A percentile compares a stretch with the other conserved stretches of the same genome.
Evolutionary conservation across 2,329 filamentous ascomycete species (phyloP).

Genomic region (Fusarium pseudonygamai): DNA sequence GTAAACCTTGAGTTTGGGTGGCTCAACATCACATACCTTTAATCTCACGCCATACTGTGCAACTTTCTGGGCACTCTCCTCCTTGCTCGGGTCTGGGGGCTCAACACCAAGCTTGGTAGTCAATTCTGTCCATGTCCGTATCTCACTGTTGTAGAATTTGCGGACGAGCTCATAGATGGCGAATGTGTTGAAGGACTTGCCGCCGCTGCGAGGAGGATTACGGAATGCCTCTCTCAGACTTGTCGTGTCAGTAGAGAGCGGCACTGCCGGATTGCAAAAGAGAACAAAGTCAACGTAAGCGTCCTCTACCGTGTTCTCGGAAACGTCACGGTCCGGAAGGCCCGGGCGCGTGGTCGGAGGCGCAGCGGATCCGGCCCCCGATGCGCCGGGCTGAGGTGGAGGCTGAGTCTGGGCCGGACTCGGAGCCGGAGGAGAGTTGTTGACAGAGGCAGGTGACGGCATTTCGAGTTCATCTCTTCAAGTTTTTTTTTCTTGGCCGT

Average conservation of each 20-base stretch:
- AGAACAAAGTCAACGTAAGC: conserved; percentile 87
- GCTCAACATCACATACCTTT: conserved; percentile 66
- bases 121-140: conserved; percentile 93
- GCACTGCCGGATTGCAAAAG: conserved; percentile 86
- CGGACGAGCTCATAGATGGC: conserved; percentile 80
- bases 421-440: conserved; percentile 21
- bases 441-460: conserved; percentile 28
- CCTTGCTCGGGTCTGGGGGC: conserved; percentile 81
- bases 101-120: conserved; percentile 90
- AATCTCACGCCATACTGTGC: conserved; percentile 93
- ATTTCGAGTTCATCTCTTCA: conserved; percentile 40
- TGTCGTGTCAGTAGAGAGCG: conserved; percentile 71
- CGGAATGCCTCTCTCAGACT: conserved; percentile 80
- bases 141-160: conserved; percentile 80
- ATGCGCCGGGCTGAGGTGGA: conserved; percentile 28
- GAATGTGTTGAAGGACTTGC: conserved; percentile 84
- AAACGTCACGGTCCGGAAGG: conserved; percentile 75
- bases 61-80: conserved; percentile 91
- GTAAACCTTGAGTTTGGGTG: neutral
- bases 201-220: conserved; percentile 84
- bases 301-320: conserved; percentile 77
- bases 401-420: conserved; percentile 16
- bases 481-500: neutral
- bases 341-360: conserved; percentile 37
- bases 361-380: conserved; percentile 31